A percentile compares a stretch with the other conserved stretches of the same genome.
Evolutionary conservation across 345 rosid genomes (phyloP).

Genomic region (Lenwebbia sp.): DNA sequence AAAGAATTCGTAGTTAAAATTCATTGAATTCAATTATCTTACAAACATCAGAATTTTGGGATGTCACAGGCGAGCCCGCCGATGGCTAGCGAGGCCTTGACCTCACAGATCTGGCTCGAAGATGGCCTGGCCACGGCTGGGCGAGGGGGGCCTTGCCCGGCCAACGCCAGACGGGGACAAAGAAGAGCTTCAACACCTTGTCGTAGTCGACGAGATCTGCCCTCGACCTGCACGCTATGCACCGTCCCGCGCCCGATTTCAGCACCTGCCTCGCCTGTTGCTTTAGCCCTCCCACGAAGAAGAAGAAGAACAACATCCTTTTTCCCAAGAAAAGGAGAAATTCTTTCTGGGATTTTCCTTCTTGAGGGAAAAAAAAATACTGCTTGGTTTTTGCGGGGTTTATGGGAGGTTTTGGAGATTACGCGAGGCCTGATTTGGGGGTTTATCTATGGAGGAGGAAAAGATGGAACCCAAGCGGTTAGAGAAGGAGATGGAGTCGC

Average conservation of each 20-base stretch:
- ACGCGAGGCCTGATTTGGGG: background rate
- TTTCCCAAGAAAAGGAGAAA: background rate
- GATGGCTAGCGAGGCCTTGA: too few species aligned
- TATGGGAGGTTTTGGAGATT: too few species aligned
- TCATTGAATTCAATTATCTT: too few species aligned
- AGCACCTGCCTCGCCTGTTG: slow-evolving; percentile 68
- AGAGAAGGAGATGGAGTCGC: background rate
- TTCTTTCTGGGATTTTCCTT: background rate
- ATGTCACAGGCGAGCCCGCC: too few species aligned
- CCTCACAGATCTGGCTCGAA: too few species aligned
- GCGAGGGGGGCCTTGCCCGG: too few species aligned
- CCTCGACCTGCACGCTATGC: slow-evolving; percentile 58
- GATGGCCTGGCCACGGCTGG: too few species aligned
- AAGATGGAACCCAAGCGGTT: background rate
- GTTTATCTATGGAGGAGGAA: background rate
- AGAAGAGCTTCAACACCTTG: slow-evolving; percentile 73
- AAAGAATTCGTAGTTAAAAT: too few species aligned
- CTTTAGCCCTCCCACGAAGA: slow-evolving; percentile 78
- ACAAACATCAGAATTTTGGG: too few species aligned
- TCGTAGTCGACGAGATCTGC: slow-evolving; percentile 92
- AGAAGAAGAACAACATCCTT: slow-evolving; percentile 78
- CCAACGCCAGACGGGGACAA: slow-evolving; percentile 85
- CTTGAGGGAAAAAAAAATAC: too few species aligned
- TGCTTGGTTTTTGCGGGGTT: too few species aligned
- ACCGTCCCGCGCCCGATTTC: slow-evolving; percentile 52